Conservation (phyloP, 1,284 basidiomycete genomes). For the Trametes versicolor region DNA sequence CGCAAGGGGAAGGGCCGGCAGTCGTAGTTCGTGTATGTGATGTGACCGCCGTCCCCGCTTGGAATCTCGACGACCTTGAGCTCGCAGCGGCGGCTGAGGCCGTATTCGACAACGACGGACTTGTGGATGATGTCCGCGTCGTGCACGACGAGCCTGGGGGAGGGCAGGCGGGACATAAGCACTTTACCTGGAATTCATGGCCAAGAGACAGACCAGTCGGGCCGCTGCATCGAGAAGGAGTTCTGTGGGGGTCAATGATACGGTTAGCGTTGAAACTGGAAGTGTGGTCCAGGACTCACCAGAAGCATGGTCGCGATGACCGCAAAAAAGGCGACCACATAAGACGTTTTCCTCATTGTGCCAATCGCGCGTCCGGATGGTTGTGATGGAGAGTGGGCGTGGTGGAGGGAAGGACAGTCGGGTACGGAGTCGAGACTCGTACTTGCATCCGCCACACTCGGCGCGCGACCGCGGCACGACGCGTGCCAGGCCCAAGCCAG, state of each 20-base stretch:
- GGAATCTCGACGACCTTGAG: conserved; percentile 60
- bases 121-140: conserved; percentile 58
- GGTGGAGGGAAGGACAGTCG: background rate
- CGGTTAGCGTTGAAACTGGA: background rate
- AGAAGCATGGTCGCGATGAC: conserved; percentile 60
- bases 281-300: conserved; percentile 51
- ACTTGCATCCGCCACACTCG: conserved; percentile 11
- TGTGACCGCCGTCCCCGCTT: conserved; percentile 51
- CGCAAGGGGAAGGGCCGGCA: conserved; percentile 73
- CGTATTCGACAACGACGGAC: conserved; percentile 63
- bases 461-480: background rate
- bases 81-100: conserved; percentile 67
- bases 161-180: conserved; percentile 29
- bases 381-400: conserved; percentile 1
- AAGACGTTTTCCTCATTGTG: conserved; percentile 71
- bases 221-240: conserved; percentile 60
- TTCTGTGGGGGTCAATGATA: conserved; percentile 54
- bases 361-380: background rate
- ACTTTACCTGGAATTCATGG: conserved; percentile 17
- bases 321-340: conserved; percentile 65
- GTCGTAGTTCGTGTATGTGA: conserved; percentile 63
- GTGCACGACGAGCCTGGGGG: conserved; percentile 66
- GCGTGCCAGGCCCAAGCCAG: too few relatives aligned
- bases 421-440: background rate
- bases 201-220: conserved; percentile 65